A percentile compares a stretch with the other conserved stretches of the same genome.
Conservation (phyloP, 2,329 filamentous ascomycete genomes). For the Phyllosticta capitalensis region DNA sequence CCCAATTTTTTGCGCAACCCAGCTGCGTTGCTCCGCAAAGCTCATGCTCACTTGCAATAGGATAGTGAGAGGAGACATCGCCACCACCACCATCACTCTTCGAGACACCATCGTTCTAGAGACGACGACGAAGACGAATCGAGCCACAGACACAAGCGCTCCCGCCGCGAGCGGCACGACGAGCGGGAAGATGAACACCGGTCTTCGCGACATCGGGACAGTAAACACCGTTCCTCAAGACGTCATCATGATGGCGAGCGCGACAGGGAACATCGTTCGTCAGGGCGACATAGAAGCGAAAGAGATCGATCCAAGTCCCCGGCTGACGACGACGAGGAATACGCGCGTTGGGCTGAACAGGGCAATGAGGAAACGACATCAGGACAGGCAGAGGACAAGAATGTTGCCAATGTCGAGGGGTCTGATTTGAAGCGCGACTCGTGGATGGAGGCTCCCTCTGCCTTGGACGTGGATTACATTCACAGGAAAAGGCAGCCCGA, state of each 20-base stretch:
- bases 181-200: slow-evolving; percentile 27
- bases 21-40: not conserved
- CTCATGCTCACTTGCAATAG: slow-evolving; percentile 1
- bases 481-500: slow-evolving; percentile 46
- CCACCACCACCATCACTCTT: slow-evolving; percentile 34
- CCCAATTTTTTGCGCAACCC: not conserved
- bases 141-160: slow-evolving; percentile 54
- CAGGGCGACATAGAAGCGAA: slow-evolving; percentile 16
- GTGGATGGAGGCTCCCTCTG: slow-evolving; percentile 89
- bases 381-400: slow-evolving; percentile 36
- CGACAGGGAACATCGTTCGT: slow-evolving; percentile 12
- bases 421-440: slow-evolving; percentile 58
- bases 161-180: slow-evolving; percentile 45
- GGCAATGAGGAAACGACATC: slow-evolving; percentile 30
- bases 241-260: slow-evolving; percentile 11
- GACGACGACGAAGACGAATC: slow-evolving; percentile 39
- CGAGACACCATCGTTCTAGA: slow-evolving; percentile 36
- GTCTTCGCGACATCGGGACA: not conserved
- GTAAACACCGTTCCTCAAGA: not conserved
- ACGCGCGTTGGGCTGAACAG: slow-evolving; percentile 29
- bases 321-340: slow-evolving; percentile 20
- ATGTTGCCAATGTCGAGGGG: slow-evolving; percentile 28
- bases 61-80: slow-evolving; percentile 35
- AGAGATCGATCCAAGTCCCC: slow-evolving; percentile 1
- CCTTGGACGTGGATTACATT: slow-evolving; percentile 75